Conservation (phyloP, 305 asterid species). For the Petunia hybrid region DNA sequence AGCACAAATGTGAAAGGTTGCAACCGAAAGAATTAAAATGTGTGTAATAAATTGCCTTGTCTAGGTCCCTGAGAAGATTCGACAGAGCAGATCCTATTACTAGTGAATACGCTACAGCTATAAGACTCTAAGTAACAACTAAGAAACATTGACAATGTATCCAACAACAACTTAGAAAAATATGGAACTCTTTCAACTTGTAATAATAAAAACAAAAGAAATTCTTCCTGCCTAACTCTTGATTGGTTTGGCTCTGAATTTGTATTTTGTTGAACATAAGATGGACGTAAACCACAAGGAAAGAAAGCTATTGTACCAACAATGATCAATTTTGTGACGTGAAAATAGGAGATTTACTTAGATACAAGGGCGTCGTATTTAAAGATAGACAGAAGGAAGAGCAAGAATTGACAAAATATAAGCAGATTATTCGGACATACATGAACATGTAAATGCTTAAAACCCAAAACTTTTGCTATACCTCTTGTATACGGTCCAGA, state of each 20-base stretch:
- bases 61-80: neutral
- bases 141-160: neutral
- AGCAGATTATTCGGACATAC: conserved; percentile 20
- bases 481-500: conserved; percentile 98
- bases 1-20: neutral
- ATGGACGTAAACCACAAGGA: neutral
- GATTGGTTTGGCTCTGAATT: neutral
- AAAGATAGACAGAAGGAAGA: conserved; percentile 1
- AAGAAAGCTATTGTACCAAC: neutral
- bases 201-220: neutral
- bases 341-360: neutral
- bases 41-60: neutral
- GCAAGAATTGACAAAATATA: neutral
- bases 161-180: conserved; percentile 3
- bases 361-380: neutral
- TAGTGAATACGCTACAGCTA: neutral
- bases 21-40: neutral
- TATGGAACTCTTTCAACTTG: neutral
- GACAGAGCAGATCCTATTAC: neutral
- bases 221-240: neutral
- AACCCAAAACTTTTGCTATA: conserved; percentile 36
- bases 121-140: neutral
- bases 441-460: neutral
- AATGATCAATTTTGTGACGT: neutral
- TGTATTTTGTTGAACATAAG: neutral